These are phyloP conservation scores for Aaosphaeria pasadenensis DNA, from an alignment of 2,329 filamentous ascomycete species.

Conservation along the genomic window DNA sequence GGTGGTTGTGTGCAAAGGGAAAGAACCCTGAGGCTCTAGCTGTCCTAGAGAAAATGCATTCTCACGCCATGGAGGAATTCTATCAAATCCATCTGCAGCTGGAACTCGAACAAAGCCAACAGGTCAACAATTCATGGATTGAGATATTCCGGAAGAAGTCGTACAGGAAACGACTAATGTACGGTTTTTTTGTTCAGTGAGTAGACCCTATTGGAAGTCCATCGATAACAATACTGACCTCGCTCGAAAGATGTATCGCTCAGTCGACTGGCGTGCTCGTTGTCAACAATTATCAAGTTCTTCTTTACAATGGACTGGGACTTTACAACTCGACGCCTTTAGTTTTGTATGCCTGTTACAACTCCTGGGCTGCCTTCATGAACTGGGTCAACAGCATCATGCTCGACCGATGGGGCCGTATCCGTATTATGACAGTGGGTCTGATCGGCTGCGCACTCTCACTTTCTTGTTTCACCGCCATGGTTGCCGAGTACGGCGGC, in stretches of 20 bases:
- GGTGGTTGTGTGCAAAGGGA: conserved; percentile 61
- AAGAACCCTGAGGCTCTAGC: conserved; percentile 58
- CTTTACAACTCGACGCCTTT: conserved; percentile 2
- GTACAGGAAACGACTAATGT: conserved; percentile 3
- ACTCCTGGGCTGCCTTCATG: conserved; percentile 2
- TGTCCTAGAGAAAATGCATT: conserved; percentile 39
- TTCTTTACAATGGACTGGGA: conserved; percentile 3
- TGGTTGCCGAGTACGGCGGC: conserved; percentile 1
- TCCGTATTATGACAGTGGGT: conserved; percentile 3
- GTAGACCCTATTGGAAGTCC: background rate
- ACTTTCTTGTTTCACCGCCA: conserved; percentile 1
- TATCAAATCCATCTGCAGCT: conserved; percentile 2
- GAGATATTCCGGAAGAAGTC: conserved; percentile 1
- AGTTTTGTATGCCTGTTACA: conserved; percentile 1
- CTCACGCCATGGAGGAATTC: background rate
- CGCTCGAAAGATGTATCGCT: background rate
- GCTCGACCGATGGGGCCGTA: conserved; percentile 3
- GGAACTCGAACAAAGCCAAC: background rate
- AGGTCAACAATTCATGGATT: background rate
- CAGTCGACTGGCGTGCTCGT: conserved; percentile 3
- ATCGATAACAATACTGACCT: background rate
- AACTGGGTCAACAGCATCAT: background rate
- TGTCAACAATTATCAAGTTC: conserved; percentile 4
- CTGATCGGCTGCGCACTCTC: conserved; percentile 2
- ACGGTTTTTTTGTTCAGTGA: conserved; percentile 3